Evolutionary conservation across 306 rosid genomes (phyloP), one percentile per base, ranked within the genome.

Genomic region (Prunus kanzakura): DNA sequence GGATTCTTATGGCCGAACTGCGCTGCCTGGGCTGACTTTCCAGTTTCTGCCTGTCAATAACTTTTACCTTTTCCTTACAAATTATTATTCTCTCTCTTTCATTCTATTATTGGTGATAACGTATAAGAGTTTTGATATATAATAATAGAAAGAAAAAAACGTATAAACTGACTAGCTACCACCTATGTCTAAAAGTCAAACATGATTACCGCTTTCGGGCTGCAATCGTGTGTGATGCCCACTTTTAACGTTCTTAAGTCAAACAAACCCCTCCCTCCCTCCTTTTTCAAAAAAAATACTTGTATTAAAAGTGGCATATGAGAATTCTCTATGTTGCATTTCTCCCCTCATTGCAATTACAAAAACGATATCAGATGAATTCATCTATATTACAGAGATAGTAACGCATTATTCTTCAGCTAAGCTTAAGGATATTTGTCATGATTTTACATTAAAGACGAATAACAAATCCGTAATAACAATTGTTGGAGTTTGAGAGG

Each of bases 121-220:
- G 66, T 30, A 23, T 3, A 22, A 23, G 64, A 50, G 62, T 45
- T 57, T 5, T 51, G 9, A 38, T 38, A 38, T 38, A 35, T 49
- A 49, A 49, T 49, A 4, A 49, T 49, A 49, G 15, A 49, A 49
- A 49, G 15, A 49, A 12, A 49, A 49, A 3, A 46, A 63, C 75
- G 71, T 30, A 20, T 19, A 22, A 20, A 79, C 82, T 38, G 56
- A 63, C 35, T 7, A 38, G 43, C 43, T 15, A 74, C 23, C n/a
- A 75, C 45, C 56, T 1, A 47, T 58, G 27, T 20, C 18, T 20
- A 66, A 84, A 89, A 85, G 89, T 89, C 91, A 89, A 85, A 87
- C 82, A 15, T 65, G 15, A 49, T 20, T 20, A 20, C 49, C n/a
- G 12, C 41, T 16, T 19, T 29, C 4, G 16, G 63, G 25, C 11